phyloP scores from a whole-genome alignment of 2,329 filamentous ascomycete genomes.

The Samsoniella hepiali region DNA sequence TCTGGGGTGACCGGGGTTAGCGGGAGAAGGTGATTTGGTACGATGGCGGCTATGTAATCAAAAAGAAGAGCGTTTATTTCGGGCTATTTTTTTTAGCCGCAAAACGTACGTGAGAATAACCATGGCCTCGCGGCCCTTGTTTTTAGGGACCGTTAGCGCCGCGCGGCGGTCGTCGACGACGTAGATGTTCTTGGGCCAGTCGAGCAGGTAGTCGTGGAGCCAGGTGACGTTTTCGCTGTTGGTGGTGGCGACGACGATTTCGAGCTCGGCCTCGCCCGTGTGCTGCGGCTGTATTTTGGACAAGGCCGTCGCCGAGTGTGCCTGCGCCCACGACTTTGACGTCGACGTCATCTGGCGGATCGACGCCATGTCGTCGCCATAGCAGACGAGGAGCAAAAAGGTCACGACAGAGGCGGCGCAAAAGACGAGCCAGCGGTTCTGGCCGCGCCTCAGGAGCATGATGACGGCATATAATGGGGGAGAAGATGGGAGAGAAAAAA shows the following conservation, averaged over 20 bases:
- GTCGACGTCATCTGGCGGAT: constrained; percentile 1
- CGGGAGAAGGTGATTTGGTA: background rate
- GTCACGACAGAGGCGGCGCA: background rate
- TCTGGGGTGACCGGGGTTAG: constrained; percentile 21
- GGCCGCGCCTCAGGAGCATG: constrained; percentile 10
- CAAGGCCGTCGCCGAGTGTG: background rate
- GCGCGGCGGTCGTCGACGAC: constrained; percentile 49
- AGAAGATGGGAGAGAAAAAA: background rate
- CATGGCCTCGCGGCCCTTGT: constrained; percentile 53
- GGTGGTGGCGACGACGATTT: constrained; percentile 34
- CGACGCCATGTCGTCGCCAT: background rate
- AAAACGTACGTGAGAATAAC: constrained; percentile 44
- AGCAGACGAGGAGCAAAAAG: constrained; percentile 1
- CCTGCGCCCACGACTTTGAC: background rate
- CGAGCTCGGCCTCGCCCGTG: constrained; percentile 29
- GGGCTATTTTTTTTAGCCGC: background rate
- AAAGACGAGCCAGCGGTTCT: constrained; percentile 15
- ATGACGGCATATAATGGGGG: background rate
- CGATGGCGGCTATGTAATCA: too few species aligned
- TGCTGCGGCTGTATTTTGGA: background rate
- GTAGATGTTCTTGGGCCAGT: constrained; percentile 53
- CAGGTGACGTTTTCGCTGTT: constrained; percentile 36
- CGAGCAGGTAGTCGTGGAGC: constrained; percentile 39
- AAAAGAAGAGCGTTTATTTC: too few species aligned
- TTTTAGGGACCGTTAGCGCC: constrained; percentile 45